These are phyloP conservation scores for Pisolithus marmoratus DNA, from an alignment of 768 basidiomycete species.

Conservation along the genomic window DNA sequence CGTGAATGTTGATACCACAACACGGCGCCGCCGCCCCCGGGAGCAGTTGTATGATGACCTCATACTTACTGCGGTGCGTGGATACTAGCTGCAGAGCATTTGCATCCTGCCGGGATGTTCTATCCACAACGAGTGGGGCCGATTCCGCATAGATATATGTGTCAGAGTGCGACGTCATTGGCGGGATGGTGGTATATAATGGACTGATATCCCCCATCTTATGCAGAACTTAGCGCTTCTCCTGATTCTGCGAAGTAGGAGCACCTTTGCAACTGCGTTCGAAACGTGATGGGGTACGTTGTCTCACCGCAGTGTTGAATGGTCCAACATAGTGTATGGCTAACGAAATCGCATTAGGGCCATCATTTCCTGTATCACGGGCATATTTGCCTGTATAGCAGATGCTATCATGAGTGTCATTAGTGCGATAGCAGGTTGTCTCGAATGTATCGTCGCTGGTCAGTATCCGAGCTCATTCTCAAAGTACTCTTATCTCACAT, in stretches of 20 bases:
- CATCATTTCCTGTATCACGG: slow-evolving; percentile 12
- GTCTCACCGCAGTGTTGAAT: too few species aligned
- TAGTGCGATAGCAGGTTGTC: slow-evolving; percentile 33
- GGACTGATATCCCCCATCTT: too few species aligned
- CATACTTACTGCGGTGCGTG: too few species aligned
- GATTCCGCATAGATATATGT: neutral
- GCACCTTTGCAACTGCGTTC: neutral
- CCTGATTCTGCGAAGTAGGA: too few species aligned
- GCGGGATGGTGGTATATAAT: too few species aligned
- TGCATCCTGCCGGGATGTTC: too few species aligned
- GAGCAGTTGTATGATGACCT: neutral
- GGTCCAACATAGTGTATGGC: too few species aligned
- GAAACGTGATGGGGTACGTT: neutral
- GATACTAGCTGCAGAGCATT: too few species aligned
- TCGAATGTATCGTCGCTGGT: slow-evolving; percentile 46
- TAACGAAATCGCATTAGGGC: neutral
- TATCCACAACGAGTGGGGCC: neutral
- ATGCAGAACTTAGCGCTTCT: too few species aligned
- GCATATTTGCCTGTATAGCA: slow-evolving; percentile 40
- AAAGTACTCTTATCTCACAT: neutral
- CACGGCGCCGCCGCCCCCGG: neutral
- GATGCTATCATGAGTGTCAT: slow-evolving; percentile 37
- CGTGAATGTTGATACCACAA: too few species aligned
- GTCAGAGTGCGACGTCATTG: too few species aligned
- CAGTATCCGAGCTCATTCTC: slow-evolving; percentile 6